Base-by-base conservation (phyloP, 441 rosid species). In the Lepidium campestre region DNA sequence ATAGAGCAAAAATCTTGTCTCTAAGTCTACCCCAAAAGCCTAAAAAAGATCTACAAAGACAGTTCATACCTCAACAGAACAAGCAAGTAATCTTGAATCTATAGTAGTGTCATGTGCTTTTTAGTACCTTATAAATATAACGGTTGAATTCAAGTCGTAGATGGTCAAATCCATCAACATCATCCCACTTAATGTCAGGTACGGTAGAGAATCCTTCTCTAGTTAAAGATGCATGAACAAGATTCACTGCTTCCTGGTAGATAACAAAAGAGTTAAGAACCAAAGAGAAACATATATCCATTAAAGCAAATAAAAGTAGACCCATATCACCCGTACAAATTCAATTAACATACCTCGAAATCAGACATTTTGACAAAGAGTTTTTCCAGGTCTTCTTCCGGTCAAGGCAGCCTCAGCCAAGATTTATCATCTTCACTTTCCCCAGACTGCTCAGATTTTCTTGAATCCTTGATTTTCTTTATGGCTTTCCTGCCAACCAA, bases 131-230 rank as follows among this genome's bases (percentile, higher is more conserved):
- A 71, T 86, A 91, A 35, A 80, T 82, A 72, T 86, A 81, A 32
- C 81, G 82, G 52, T 89, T 86, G 71, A 94, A 86, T 73, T 85
- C 89, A 48, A 71, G 66, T 72, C 91, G 86, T 53, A 94, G 74
- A 64, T 73, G 77, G 55, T 83, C 80, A 71, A 94, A 97, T 56
- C 99, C 99, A 52, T 97, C 99, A 54, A 94, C 98, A 78, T 93
- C 92, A 58, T 85, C 96, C 99, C 99, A 91, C 61, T 79, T 85
- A 6, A 87, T 91, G 74, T 88, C 73, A 44, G 97, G 99, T 67
- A 91, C 79, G 36, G 84, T 67, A 52, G 99, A 82, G 67, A 91
- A 94, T 57, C 98, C 99, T 75, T 91, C 97, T 81, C 97, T 82
- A 68, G 84, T 85, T 25, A 78, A 82, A 46, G 97, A 87, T 19